phyloP scores from a whole-genome alignment of 2,329 filamentous ascomycete species.

The Exophiala calicioides region DNA sequence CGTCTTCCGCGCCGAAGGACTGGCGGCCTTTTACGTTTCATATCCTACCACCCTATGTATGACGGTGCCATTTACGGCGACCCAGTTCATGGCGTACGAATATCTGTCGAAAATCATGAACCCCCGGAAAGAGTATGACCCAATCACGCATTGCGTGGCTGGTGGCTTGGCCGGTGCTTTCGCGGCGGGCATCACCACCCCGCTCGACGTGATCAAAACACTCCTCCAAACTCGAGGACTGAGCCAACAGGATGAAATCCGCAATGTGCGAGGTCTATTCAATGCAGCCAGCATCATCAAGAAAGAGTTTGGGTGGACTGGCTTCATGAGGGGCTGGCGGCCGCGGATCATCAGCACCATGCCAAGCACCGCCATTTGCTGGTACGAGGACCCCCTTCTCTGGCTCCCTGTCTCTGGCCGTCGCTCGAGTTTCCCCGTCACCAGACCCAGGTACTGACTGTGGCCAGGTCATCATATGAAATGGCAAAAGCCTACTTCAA shows the following conservation, averaged over 20 bases:
- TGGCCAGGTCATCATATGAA: slow-evolving; percentile 65
- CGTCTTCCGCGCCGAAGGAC: slow-evolving; percentile 83
- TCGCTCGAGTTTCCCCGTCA: too few relatives aligned
- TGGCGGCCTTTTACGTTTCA: slow-evolving; percentile 94
- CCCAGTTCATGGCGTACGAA: slow-evolving; percentile 97
- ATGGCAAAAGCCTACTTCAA: slow-evolving; percentile 70
- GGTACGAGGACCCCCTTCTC: slow-evolving; percentile 60
- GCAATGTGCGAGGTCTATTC: slow-evolving; percentile 78
- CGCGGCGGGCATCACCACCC: slow-evolving; percentile 89
- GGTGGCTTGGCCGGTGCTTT: slow-evolving; percentile 91
- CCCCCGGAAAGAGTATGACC: slow-evolving; percentile 76
- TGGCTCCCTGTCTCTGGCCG: too few relatives aligned
- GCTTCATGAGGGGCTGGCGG: slow-evolving; percentile 91
- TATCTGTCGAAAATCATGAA: slow-evolving; percentile 94
- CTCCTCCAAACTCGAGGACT: slow-evolving; percentile 90
- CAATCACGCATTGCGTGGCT: slow-evolving; percentile 87
- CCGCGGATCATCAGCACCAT: slow-evolving; percentile 94
- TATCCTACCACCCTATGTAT: slow-evolving; percentile 98
- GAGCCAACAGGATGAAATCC: slow-evolving; percentile 75
- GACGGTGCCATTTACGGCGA: slow-evolving; percentile 96
- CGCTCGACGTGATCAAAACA: slow-evolving; percentile 97
- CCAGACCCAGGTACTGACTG: too few relatives aligned
- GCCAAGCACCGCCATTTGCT: slow-evolving; percentile 99
- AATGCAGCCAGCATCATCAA: slow-evolving; percentile 81
- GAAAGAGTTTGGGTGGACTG: slow-evolving; percentile 76